Base-by-base conservation (phyloP, 768 basidiomycete species). In the Roridomyces roridus region DNA sequence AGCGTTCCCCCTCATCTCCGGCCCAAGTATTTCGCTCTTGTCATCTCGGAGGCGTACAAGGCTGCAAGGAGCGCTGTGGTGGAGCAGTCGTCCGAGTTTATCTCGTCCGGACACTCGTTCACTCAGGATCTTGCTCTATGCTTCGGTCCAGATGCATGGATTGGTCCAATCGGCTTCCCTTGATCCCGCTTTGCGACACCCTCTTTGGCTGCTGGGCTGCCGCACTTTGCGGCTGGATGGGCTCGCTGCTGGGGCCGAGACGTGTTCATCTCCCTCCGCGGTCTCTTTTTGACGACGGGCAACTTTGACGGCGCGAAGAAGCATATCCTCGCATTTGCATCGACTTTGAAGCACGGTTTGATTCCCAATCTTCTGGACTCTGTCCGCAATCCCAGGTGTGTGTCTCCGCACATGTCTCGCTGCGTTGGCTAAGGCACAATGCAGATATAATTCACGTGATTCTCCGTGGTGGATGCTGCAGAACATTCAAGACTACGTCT, bases 391-490 rank as follows among this genome's bases (percentile, higher is more conserved):
- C 96, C 96, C 17, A 81, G 95, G 87, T 93, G 74, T 47, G 79
- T 68, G 26, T 17, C 5, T 23, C 14, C 31, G 2, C 15, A 10
- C 31, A 59, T 23, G 6, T 55, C 6, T 37, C 7, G 11, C n/a
- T 39, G 10, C n/a, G n/a, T n/a, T n/a, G n/a, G n/a, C n/a, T n/a
- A n/a, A 43, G n/a, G 29, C 43, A 36, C 0, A 34, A 36, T 18
- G 9, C 57, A 91, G 91, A 59, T 96, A 94, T 73, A 98, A 98
- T 72, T 98, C 94, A 5, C 88, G 97, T 48, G 97, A 99, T 70
- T 94, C 94, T 7, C 96, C 97, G 5, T 98, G 96, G 96, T 98
- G 95, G 94, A 96, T 98, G 92, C 71, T 98, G 55, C 96, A 99
- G 70, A 97, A 91, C 68, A 97, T 99, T 51, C 97, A 98, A 67